Conservation (phyloP, 2,329 filamentous ascomycete genomes). For the Penicillium digitatum region DNA sequence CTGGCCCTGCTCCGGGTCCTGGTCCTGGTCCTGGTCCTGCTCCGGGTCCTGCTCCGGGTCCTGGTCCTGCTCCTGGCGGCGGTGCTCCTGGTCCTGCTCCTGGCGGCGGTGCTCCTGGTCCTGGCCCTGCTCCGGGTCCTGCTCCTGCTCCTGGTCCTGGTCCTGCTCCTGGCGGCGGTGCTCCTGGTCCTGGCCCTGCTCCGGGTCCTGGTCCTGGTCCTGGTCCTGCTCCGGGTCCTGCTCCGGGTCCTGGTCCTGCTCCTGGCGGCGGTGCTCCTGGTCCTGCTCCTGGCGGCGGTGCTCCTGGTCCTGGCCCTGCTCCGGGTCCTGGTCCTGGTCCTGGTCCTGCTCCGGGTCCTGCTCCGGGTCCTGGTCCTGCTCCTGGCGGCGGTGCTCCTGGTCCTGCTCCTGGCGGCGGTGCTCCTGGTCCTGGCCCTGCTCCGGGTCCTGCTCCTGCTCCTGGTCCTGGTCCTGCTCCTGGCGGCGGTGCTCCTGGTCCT, state of each 20-base stretch:
- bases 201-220: slow-evolving; percentile 1
- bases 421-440: neutral
- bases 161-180: neutral
- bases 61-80: neutral
- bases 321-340: too few species aligned
- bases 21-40: neutral
- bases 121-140: neutral
- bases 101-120: neutral
- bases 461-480: neutral
- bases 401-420: neutral
- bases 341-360: neutral
- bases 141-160: neutral
- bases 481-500: accelerated
- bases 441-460: too few species aligned
- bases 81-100: neutral
- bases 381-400: neutral
- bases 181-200: neutral
- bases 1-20: too few species aligned
- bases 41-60: neutral
- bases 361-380: neutral
- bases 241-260: neutral
- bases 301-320: neutral
- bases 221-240: neutral
- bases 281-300: slow-evolving; percentile 1
- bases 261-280: neutral